Evolutionary conservation across 257 asterid species (phyloP), one percentile per base, ranked within the genome.

Genomic region (Jaltomata sinuosa): DNA sequence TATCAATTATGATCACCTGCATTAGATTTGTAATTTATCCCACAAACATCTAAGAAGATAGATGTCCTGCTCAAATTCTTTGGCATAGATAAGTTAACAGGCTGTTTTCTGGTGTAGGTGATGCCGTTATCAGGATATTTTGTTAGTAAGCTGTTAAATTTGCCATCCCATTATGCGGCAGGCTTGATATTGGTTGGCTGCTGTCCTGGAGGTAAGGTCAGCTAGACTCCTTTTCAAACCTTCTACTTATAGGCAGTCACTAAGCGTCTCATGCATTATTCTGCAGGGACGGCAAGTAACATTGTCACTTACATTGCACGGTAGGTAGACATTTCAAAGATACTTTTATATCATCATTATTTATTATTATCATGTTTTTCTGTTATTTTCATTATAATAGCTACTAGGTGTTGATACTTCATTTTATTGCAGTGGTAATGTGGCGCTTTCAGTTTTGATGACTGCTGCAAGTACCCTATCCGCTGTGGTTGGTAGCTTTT

Each of bases 381-480:
- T 42, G 16, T 59, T 74, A 54, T 71, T 83, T 80, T 82, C 31
- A 81, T 82, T 82, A 81, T 61, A 72, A 80, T 36, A 55, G 42
- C 78, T 89, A 82, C 88, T 94, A 83, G 91, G 80, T 15, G 57
- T 45, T 71, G 79, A 67, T 53, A 79, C 55, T 84, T 79, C 9
- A 65, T 83, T 83, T 29, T 84, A 19, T 77, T 22, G 50, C 95
- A 94, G 99, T 68, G 99, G 99, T 65, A 95, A 95, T 85, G 97
- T 94, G 85, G 99, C 98, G 82, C 98, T 95, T 55, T 95, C 99
- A 54, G 99, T 95, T 85, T 83, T 95, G 89, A 95, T 95, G 99
- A 94, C 99, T 15, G 99, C 99, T 86, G 94, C 93, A 79, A 95
- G 99, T 87, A 95, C 99, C 85, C 85, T 95, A 82, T 55, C 96